Conservation (phyloP, 2,329 filamentous ascomycete species). For the Teratosphaeria destructans region DNA sequence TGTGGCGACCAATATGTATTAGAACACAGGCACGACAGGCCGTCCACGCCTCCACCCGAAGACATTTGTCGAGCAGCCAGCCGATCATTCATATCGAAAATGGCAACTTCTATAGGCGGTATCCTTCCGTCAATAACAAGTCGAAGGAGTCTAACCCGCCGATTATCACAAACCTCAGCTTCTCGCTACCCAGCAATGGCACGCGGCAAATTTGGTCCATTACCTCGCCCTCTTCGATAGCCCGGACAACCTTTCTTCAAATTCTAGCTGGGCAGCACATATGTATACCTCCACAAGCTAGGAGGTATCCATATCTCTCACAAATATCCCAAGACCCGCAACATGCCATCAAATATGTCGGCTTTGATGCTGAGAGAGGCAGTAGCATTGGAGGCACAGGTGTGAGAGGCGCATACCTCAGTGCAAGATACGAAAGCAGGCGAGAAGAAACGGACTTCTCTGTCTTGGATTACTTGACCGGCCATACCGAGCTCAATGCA, state of each 20-base stretch:
- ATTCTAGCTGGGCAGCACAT: conserved; percentile 66
- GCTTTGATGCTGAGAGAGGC: conserved; percentile 67
- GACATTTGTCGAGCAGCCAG: background rate
- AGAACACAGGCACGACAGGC: background rate
- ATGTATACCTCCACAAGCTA: conserved; percentile 62
- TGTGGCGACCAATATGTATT: background rate
- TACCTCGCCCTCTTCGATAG: conserved; percentile 65
- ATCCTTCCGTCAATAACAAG: conserved; percentile 44
- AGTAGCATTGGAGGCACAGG: conserved; percentile 42
- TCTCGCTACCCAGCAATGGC: conserved; percentile 47
- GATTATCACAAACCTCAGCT: conserved; percentile 61
- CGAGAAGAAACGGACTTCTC: conserved; percentile 83
- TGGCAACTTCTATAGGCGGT: conserved; percentile 72
- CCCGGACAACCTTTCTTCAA: conserved; percentile 74
- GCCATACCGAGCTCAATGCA: conserved; percentile 75
- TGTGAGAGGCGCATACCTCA: conserved; percentile 68
- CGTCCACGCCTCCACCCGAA: background rate
- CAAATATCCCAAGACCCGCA: conserved; percentile 46
- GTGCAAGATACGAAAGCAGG: conserved; percentile 79
- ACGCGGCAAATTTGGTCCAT: conserved; percentile 55
- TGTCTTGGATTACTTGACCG: conserved; percentile 67
- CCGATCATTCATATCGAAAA: conserved; percentile 54
- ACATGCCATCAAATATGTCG: conserved; percentile 75
- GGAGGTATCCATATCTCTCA: conserved; percentile 69
- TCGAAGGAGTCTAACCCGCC: conserved; percentile 50